Evolutionary conservation across 805 yeast species (phyloP).

Genomic region (Candida berthetii): DNA sequence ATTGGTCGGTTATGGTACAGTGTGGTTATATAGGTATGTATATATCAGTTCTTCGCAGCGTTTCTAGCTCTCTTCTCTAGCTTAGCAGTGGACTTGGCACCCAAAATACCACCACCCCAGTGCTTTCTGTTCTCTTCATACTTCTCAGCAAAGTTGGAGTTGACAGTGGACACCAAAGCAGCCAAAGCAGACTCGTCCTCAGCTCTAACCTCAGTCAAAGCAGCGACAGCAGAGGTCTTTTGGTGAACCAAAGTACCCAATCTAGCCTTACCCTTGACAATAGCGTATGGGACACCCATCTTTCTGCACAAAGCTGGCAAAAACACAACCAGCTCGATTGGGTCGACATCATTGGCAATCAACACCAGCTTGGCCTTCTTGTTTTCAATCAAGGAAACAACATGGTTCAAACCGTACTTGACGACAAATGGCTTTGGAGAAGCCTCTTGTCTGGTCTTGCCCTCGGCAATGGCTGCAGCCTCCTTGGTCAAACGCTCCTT

Average conservation of each 20-base stretch:
- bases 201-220: slow-evolving; percentile 89
- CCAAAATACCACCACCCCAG: slow-evolving; percentile 99
- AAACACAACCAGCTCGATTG: slow-evolving; percentile 95
- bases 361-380: slow-evolving; percentile 96
- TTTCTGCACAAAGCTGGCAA: slow-evolving; percentile 98
- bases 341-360: slow-evolving; percentile 99
- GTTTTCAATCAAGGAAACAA: slow-evolving; percentile 94
- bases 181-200: slow-evolving; percentile 96
- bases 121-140: slow-evolving; percentile 95
- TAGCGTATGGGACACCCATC: slow-evolving; percentile 99
- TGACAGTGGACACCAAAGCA: slow-evolving; percentile 85
- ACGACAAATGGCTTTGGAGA: slow-evolving; percentile 95
- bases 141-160: slow-evolving; percentile 89
- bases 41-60: neutral
- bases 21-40: neutral
- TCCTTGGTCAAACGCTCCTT: slow-evolving; percentile 98
- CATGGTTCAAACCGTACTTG: slow-evolving; percentile 99
- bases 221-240: slow-evolving; percentile 96
- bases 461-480: slow-evolving; percentile 98
- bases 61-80: slow-evolving; percentile 25
- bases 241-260: slow-evolving; percentile 96
- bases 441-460: slow-evolving; percentile 94
- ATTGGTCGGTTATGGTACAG: no score
- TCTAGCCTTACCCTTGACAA: slow-evolving; percentile 98
- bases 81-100: slow-evolving; percentile 88